A percentile compares a stretch with the other conserved stretches of the same genome.
Evolutionary conservation across 257 asterid genomes (phyloP).

Genomic region (Nyctanthes arbortristis): DNA sequence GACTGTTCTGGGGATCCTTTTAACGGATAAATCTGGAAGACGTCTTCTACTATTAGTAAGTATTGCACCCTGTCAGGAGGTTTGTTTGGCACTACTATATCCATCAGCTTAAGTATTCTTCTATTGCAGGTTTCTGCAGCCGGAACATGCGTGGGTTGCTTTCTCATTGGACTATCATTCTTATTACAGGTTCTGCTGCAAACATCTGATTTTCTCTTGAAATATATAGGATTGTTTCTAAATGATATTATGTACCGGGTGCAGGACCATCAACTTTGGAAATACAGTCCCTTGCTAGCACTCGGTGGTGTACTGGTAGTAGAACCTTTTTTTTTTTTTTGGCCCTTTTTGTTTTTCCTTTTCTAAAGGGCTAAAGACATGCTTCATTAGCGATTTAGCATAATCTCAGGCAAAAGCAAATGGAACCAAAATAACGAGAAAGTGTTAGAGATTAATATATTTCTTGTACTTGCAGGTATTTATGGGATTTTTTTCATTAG

Average conservation of each 20-base stretch:
- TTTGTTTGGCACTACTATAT: neutral
- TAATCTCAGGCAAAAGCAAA: no score
- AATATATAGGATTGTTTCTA: slow-evolving; percentile 6
- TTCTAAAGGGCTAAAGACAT: neutral
- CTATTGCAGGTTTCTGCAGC: slow-evolving; percentile 61
- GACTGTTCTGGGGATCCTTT: no score
- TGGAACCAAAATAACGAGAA: no score
- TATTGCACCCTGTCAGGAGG: neutral
- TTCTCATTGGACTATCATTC: slow-evolving; percentile 63
- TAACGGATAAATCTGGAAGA: no score
- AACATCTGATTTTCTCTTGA: slow-evolving; percentile 5
- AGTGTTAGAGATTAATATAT: no score
- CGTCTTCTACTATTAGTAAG: slow-evolving; percentile 63
- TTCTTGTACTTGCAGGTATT: slow-evolving; percentile 42
- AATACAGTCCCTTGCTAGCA: slow-evolving; percentile 62
- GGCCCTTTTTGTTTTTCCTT: no score
- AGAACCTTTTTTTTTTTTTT: neutral
- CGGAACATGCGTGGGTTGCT: slow-evolving; percentile 83
- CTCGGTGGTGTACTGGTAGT: slow-evolving; percentile 77
- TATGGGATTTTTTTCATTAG: slow-evolving; percentile 72
- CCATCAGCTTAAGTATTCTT: slow-evolving; percentile 15
- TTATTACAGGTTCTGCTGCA: slow-evolving; percentile 61
- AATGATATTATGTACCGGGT: slow-evolving; percentile 8
- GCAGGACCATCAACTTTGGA: slow-evolving; percentile 69
- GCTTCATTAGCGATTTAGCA: no score